Percentiles rank a stretch among this genome's conserved stretches.
phyloP scores from a whole-genome alignment of 2,329 filamentous ascomycete genomes.

The Beauveria scarabaeidicola region DNA sequence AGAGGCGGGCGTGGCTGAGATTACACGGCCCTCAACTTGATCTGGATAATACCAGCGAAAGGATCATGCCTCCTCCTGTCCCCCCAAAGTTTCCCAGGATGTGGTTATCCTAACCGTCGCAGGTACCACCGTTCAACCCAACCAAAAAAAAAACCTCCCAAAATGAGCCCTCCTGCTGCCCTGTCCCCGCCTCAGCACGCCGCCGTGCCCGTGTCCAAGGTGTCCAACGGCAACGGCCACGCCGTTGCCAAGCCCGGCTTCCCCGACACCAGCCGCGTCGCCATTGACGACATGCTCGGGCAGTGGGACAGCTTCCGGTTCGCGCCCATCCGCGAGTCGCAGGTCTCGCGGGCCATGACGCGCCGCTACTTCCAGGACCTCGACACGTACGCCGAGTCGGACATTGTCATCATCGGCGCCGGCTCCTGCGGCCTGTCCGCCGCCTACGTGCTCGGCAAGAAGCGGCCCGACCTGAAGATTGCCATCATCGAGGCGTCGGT shows the following conservation, averaged over 20 bases:
- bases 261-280: conserved; percentile 27
- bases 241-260: conserved; percentile 16
- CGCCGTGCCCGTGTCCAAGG: conserved; percentile 36
- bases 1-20: conserved; percentile 50
- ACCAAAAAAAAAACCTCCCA: conserved; percentile 23
- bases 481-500: conserved; percentile 85
- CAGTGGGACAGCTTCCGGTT: conserved; percentile 81
- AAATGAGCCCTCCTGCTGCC: conserved; percentile 73
- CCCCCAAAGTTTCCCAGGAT: conserved; percentile 27
- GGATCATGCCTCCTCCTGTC: conserved; percentile 75
- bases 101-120: conserved; percentile 21
- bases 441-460: conserved; percentile 74
- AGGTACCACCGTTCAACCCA: conserved; percentile 11
- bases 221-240: conserved; percentile 21
- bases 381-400: conserved; percentile 81
- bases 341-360: conserved; percentile 90
- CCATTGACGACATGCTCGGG: conserved; percentile 57
- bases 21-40: conserved; percentile 91
- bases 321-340: conserved; percentile 79
- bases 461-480: conserved; percentile 83
- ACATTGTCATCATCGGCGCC: conserved; percentile 88
- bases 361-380: conserved; percentile 87
- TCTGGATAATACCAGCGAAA: conserved; percentile 99
- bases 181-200: conserved; percentile 48
- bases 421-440: conserved; percentile 81